Base-by-base conservation (phyloP, 106 monocot genomes). In the Narthecium ossifragum region DNA sequence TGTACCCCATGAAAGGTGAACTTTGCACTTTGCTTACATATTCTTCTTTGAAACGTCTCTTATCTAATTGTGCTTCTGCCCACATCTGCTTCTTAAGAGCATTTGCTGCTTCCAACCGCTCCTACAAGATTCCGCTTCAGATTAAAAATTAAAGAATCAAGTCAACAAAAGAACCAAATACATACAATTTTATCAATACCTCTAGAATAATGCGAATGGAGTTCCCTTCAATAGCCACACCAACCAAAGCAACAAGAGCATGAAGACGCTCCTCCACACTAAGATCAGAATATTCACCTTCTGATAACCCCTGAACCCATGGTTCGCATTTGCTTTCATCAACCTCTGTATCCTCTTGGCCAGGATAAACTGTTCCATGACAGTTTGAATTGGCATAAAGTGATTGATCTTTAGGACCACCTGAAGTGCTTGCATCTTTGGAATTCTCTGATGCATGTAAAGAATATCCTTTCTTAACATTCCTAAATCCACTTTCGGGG, bases 71-170 rank as follows among this genome's bases (percentile, higher is more conserved):
- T 64, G 79, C 86, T 46, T 92, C 98, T 27, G 87, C 78, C 91
- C 91, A 91, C 91, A 99, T 91, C 64, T 99, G 91, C 62, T 99
- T 99, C 67, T 99, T 99, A n/a, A 99, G 77, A 58, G 86, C 69
- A 77, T 59, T 91, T 64, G 98, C 98, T 49, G 88, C 91, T 72
- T 99, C 98, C 61, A 99, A 55, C n/a, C 98, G 91, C 66, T 88
- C 91, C 96, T 98, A 74, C 46, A 77, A 61, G 51, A 43, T 31
- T 34, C 10, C 26, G 41, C 2, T 39, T 68, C 49, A 75, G 55
- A 61, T 40, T 26, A 70, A 21, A 57, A 10, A 66, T 36, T 6
- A 46, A 50, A 9, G 6, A 57, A 31, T 33, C 51, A 54, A 22
- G 11, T 32, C 4, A 34, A 65, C 13, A 48, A 31, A 57, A 36